phyloP scores from a whole-genome alignment of 169 alveolate species.

The Plasmodium gonderi region DNA sequence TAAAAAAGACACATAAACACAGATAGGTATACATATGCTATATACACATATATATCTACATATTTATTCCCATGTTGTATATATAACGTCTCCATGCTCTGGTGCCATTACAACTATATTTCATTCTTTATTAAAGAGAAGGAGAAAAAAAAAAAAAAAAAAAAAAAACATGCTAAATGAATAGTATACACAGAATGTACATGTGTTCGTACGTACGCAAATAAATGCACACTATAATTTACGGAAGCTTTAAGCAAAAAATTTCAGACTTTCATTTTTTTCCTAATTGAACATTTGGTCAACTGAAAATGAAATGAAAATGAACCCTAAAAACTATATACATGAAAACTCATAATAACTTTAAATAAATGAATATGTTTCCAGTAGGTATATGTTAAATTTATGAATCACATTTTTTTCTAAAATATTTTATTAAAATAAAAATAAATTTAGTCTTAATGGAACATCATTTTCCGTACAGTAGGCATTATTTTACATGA shows the following conservation, averaged over 20 bases:
- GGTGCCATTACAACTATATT: background rate
- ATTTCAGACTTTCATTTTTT: background rate
- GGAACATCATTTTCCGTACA: background rate
- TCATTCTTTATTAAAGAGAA: background rate
- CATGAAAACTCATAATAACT: background rate
- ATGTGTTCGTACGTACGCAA: background rate
- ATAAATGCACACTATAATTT: background rate
- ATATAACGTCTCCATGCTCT: background rate
- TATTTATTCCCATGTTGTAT: too few relatives aligned
- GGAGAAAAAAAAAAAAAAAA: background rate
- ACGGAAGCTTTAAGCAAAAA: background rate
- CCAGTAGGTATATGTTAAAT: background rate
- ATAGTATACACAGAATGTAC: background rate
- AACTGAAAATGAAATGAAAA: background rate
- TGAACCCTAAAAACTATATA: background rate
- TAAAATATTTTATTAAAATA: background rate
- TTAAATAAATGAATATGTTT: background rate
- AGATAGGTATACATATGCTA: background rate
- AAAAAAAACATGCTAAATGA: background rate
- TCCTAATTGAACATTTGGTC: background rate
- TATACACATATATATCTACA: background rate
- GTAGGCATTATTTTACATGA: background rate
- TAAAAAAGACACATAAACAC: background rate
- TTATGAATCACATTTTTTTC: background rate
- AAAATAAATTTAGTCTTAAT: background rate